A percentile compares a stretch with the other conserved stretches of the same genome.
These are phyloP conservation scores for Galeopsis tetrahit DNA, from an alignment of 257 asterid genomes.

Conservation along the genomic window DNA sequence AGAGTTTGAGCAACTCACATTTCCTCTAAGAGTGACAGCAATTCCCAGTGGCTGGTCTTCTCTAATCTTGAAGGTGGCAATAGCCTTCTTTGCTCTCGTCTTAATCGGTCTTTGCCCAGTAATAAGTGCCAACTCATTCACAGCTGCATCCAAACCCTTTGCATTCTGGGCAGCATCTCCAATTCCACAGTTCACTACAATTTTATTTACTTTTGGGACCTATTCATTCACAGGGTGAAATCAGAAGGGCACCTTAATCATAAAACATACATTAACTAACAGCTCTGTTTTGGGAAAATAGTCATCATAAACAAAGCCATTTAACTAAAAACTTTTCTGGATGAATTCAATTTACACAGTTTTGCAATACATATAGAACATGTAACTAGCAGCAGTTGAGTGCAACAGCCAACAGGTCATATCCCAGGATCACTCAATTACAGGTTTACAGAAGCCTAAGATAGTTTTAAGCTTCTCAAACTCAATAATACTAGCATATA, in stretches of 20 bases:
- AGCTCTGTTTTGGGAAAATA: conserved; percentile 15
- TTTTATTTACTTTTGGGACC: conserved; percentile 90
- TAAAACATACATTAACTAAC: not conserved
- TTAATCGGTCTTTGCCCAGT: conserved; percentile 95
- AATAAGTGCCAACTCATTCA: conserved; percentile 86
- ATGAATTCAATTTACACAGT: not conserved
- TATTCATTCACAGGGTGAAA: conserved; percentile 32
- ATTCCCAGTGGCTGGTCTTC: conserved; percentile 91
- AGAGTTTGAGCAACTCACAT: conserved; percentile 43
- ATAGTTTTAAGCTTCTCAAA: not conserved
- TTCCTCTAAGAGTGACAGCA: conserved; percentile 93
- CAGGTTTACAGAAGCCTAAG: not conserved
- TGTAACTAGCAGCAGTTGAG: not conserved
- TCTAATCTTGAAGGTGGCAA: conserved; percentile 90
- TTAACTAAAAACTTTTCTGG: not conserved
- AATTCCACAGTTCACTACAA: conserved; percentile 97
- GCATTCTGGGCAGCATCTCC: conserved; percentile 99
- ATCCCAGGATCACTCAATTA: not conserved
- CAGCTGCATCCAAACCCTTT: conserved; percentile 93
- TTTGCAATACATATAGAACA: not conserved
- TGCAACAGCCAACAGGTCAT: conserved; percentile 3
- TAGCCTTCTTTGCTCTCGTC: conserved; percentile 94
- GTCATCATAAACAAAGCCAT: conserved; percentile 9
- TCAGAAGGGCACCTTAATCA: conserved; percentile 16
- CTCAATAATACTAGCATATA: conserved; percentile 1